phyloP scores from a whole-genome alignment of 2,329 filamentous ascomycete species.

The Fusarium siculi region DNA sequence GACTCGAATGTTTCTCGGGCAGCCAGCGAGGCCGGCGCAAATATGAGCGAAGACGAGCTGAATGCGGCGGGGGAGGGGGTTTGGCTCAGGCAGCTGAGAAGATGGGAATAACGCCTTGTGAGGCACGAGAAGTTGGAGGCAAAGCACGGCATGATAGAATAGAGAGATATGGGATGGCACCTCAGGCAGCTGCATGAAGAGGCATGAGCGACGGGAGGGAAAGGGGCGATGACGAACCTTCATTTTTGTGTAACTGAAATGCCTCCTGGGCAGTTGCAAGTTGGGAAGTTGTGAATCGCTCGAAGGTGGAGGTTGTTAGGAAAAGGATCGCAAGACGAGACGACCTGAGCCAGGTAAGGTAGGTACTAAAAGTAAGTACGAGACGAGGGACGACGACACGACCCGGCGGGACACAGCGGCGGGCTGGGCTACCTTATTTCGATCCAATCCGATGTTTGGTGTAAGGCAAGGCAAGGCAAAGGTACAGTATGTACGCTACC shows the following conservation, averaged over 20 bases:
- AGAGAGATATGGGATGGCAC: not conserved
- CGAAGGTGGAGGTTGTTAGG: conserved; percentile 30
- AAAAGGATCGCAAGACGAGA: conserved; percentile 38
- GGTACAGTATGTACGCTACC: not conserved
- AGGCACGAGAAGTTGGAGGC: conserved; percentile 12
- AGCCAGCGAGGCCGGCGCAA: conserved; percentile 23
- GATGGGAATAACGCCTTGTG: conserved; percentile 13
- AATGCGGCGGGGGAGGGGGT: conserved; percentile 30
- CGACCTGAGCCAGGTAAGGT: conserved; percentile 18
- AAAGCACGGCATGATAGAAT: conserved; percentile 14
- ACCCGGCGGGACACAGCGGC: conserved; percentile 19
- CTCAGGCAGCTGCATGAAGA: conserved; percentile 9
- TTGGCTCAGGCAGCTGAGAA: conserved; percentile 7
- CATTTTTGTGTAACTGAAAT: conserved; percentile 50
- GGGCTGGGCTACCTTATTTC: conserved; percentile 39
- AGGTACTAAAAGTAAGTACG: not conserved
- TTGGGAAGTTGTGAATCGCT: conserved; percentile 40
- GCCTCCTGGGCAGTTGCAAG: conserved; percentile 45
- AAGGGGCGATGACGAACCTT: conserved; percentile 48
- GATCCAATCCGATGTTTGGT: conserved; percentile 35
- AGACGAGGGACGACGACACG: conserved; percentile 23
- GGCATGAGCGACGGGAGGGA: conserved; percentile 24
- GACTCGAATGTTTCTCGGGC: conserved; percentile 28
- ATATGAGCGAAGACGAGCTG: conserved; percentile 11
- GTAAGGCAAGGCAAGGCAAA: not conserved